phyloP scores from a whole-genome alignment of 805 yeast genomes.

The Saccharomycopsis sp. region DNA sequence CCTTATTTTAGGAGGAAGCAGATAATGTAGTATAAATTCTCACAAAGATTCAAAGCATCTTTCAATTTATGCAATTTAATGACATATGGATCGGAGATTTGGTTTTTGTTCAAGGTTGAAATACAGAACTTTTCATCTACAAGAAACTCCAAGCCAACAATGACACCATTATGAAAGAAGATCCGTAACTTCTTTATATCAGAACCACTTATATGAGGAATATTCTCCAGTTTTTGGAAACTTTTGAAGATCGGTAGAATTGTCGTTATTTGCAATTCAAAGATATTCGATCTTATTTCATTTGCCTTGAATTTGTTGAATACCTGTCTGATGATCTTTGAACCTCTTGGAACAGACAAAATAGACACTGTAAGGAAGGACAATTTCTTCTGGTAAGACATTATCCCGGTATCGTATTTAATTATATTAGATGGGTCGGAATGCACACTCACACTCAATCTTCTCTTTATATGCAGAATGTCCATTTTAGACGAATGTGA shows the following conservation, averaged over 20 bases:
- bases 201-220: neutral
- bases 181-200: constrained; percentile 9
- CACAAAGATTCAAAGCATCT: constrained; percentile 9
- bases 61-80: constrained; percentile 7
- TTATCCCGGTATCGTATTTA: neutral
- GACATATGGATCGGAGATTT: neutral
- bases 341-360: neutral
- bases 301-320: neutral
- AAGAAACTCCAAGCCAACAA: constrained; percentile 8
- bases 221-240: neutral
- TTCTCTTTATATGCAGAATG: constrained; percentile 1
- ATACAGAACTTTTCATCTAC: constrained; percentile 9
- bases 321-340: constrained; percentile 1
- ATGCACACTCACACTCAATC: constrained; percentile 5
- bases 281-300: constrained; percentile 5
- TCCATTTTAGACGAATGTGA: neutral
- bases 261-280: constrained; percentile 7
- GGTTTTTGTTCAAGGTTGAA: constrained; percentile 3
- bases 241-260: constrained; percentile 6
- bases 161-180: constrained; percentile 12
- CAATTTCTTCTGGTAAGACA: neutral
- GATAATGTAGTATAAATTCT: constrained; percentile 14
- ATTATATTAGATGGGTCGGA: neutral
- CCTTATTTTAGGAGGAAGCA: constrained; percentile 3
- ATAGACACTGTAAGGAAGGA: neutral